These are phyloP conservation scores for Ambrosia hybrid DNA, from an alignment of 140 eudicot species.

Conservation along the genomic window DNA sequence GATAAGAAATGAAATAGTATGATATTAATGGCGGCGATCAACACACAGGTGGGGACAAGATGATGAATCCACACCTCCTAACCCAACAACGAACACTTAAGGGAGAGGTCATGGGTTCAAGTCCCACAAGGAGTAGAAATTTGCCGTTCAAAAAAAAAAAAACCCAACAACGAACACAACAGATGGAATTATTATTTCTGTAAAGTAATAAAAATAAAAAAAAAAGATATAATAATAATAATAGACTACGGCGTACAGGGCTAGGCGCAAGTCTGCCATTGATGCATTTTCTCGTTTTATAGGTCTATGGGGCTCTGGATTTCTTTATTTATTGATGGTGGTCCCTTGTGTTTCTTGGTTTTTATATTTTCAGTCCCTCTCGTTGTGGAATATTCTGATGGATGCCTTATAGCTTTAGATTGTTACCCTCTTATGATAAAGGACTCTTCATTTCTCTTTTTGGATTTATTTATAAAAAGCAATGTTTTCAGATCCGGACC, in stretches of 20 bases:
- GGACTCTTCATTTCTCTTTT: no score
- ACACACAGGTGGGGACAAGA: neutral
- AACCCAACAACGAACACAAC: no score
- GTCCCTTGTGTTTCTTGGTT: slow-evolving; percentile 28
- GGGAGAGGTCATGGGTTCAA: no score
- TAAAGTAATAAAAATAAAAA: slow-evolving; percentile 20
- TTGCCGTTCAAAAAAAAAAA: no score
- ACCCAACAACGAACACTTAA: no score
- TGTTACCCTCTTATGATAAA: no score
- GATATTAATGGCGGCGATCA: slow-evolving; percentile 46
- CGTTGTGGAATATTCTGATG: slow-evolving; percentile 15
- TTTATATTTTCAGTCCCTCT: neutral
- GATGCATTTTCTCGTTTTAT: slow-evolving; percentile 21
- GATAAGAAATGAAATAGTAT: no score
- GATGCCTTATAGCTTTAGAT: neutral
- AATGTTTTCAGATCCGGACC: no score
- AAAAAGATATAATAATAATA: slow-evolving; percentile 6
- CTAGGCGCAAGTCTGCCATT: slow-evolving; percentile 51
- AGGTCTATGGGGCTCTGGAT: slow-evolving; percentile 10
- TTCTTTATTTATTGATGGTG: neutral
- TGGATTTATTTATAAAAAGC: no score
- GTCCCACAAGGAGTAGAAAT: no score
- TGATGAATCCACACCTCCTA: slow-evolving; percentile 72
- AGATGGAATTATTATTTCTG: neutral
- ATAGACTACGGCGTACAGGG: slow-evolving; percentile 40